Evolutionary conservation across 2,329 filamentous ascomycete species (phyloP).

Genomic region (Pochonia chlamydosporia): DNA sequence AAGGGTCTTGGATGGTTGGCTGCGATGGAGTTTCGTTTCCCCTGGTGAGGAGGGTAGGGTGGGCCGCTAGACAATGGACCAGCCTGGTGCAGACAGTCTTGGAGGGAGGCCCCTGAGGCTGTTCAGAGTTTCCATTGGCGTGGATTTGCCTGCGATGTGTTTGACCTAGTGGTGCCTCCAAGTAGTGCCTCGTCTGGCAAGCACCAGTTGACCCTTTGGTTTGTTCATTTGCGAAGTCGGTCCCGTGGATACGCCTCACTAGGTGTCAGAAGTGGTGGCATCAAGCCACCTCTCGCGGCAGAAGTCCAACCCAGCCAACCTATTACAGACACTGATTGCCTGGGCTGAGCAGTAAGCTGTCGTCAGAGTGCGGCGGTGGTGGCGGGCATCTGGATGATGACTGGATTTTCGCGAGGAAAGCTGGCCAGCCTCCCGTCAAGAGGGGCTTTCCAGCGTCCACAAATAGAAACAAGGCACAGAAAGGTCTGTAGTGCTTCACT

Average conservation of each 20-base stretch:
- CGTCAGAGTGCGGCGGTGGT: not conserved
- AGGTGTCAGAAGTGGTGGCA: not conserved
- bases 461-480: not conserved
- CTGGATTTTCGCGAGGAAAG: not conserved
- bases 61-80: not conserved
- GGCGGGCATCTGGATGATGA: not conserved
- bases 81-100: not conserved
- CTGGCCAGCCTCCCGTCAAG: constrained; percentile 3
- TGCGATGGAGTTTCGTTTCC: not conserved
- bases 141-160: not conserved
- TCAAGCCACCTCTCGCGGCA: not conserved
- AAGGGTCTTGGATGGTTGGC: not conserved
- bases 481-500: not conserved
- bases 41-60: not conserved
- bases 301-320: not conserved
- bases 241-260: not conserved
- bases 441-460: not conserved
- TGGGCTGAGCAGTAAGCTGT: constrained; percentile 3
- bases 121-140: not conserved
- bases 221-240: not conserved
- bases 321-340: not conserved
- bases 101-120: not conserved
- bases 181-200: too few species aligned
- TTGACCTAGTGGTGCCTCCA: not conserved
- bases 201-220: too few species aligned